Evolutionary conservation across 495 filamentous ascomycete species (phyloP).

Genomic region (Durotheca rogersii): DNA sequence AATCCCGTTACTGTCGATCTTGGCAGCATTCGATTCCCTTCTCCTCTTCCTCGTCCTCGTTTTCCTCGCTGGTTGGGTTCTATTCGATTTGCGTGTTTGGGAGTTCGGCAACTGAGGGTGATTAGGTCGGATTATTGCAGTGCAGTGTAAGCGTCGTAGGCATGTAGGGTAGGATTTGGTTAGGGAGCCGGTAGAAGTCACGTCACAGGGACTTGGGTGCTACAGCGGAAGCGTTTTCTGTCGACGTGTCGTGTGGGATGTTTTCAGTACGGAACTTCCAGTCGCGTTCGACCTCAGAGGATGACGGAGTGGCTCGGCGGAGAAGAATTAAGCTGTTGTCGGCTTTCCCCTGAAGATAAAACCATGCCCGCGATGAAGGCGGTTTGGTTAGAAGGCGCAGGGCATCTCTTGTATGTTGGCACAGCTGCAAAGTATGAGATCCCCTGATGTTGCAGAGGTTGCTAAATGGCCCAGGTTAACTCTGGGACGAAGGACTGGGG

Average conservation of each 20-base stretch:
- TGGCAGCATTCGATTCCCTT: not conserved
- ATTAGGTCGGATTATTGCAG: not conserved
- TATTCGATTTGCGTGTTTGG: no score
- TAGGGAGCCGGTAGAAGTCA: not conserved
- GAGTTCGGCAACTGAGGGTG: conserved; percentile 3
- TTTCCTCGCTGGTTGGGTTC: not conserved
- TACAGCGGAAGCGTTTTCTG: not conserved
- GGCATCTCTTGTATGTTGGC: conserved; percentile 4
- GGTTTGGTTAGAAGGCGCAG: conserved; percentile 12
- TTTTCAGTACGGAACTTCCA: no score
- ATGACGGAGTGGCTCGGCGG: not conserved
- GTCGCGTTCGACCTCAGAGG: no score
- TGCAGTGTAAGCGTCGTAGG: not conserved
- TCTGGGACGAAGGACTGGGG: no score
- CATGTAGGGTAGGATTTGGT: not conserved
- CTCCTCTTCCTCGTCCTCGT: not conserved
- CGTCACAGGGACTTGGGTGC: not conserved
- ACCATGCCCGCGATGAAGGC: conserved; percentile 6
- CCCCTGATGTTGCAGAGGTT: no score
- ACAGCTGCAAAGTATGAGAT: not conserved
- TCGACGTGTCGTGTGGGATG: not conserved
- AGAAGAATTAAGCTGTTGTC: not conserved
- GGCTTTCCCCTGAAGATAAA: not conserved
- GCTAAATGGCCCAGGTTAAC: no score
- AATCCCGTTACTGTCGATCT: not conserved